Evolutionary conservation across 1,139 yeast genomes (phyloP).

Genomic region (Candida sanyaensis): DNA sequence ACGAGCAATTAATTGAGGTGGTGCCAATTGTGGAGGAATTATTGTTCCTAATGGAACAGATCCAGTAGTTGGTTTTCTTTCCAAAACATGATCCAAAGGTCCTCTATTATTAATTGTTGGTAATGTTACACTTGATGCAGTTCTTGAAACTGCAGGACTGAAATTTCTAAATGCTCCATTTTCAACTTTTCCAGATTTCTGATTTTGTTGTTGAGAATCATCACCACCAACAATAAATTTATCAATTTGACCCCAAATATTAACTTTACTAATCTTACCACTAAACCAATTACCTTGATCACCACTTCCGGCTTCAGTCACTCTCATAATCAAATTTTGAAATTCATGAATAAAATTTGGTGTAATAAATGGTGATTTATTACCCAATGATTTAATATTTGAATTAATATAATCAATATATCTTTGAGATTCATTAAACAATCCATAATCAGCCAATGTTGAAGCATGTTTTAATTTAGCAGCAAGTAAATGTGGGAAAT

Average conservation of each 20-base stretch:
- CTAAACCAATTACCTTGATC: conserved; percentile 61
- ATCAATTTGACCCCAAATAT: conserved; percentile 85
- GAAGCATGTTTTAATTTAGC: conserved; percentile 65
- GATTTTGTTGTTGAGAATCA: conserved; percentile 50
- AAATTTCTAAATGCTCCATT: conserved; percentile 73
- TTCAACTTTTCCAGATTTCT: conserved; percentile 30
- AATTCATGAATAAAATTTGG: conserved; percentile 37
- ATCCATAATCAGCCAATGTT: conserved; percentile 64
- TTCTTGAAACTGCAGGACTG: conserved; percentile 63
- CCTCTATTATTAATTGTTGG: conserved; percentile 15
- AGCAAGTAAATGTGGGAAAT: conserved; percentile 56
- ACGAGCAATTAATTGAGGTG: conserved; percentile 18
- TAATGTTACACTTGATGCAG: conserved; percentile 50
- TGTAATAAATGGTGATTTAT: conserved; percentile 41
- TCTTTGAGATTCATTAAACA: conserved; percentile 55
- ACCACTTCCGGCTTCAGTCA: conserved; percentile 42
- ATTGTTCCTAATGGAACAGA: not conserved
- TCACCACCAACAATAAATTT: conserved; percentile 94
- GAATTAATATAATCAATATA: conserved; percentile 56
- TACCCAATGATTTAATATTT: conserved; percentile 39
- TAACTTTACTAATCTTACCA: conserved; percentile 68
- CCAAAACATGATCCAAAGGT: conserved; percentile 4
- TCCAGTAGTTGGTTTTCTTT: conserved; percentile 8
- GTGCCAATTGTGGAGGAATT: conserved; percentile 4
- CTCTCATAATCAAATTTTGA: conserved; percentile 43